Conservation (phyloP, 2,329 filamentous ascomycete genomes). For the Aspergillus ochraceoroseus region DNA sequence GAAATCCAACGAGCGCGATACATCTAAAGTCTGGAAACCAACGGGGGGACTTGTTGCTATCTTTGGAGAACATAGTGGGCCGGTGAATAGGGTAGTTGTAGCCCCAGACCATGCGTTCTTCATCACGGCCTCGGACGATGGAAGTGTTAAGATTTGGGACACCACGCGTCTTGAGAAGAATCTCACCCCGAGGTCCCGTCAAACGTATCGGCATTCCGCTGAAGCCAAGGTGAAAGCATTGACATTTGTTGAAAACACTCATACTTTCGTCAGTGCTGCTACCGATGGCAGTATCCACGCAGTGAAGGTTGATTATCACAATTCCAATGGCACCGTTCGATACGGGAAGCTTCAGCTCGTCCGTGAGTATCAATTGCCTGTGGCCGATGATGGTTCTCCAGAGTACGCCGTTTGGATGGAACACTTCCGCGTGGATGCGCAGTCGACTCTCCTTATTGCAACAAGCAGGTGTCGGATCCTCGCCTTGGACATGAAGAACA, state of each 20-base stretch:
- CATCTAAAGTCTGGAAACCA: slow-evolving; percentile 70
- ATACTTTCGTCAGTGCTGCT: slow-evolving; percentile 86
- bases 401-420: slow-evolving; percentile 88
- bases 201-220: slow-evolving; percentile 71
- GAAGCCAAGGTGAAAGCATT: slow-evolving; percentile 72
- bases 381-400: slow-evolving; percentile 37
- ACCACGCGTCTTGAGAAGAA: slow-evolving; percentile 84
- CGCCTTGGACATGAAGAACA: slow-evolving; percentile 79
- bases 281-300: slow-evolving; percentile 87
- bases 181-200: slow-evolving; percentile 77
- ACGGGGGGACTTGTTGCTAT: slow-evolving; percentile 78
- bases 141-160: slow-evolving; percentile 90
- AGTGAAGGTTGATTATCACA: slow-evolving; percentile 69
- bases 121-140: slow-evolving; percentile 86
- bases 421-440: slow-evolving; percentile 77
- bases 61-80: slow-evolving; percentile 78
- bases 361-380: slow-evolving; percentile 68
- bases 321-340: slow-evolving; percentile 55
- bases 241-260: slow-evolving; percentile 88
- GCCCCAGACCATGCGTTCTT: slow-evolving; percentile 94
- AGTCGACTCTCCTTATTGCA: slow-evolving; percentile 77
- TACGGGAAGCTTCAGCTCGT: slow-evolving; percentile 75
- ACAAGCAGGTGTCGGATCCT: slow-evolving; percentile 81
- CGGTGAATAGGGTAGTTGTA: slow-evolving; percentile 74
- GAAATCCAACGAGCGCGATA: slow-evolving; percentile 50